Evolutionary conservation across 192 early-diverging fungal species (phyloP).

Genomic region (Lobosporangium transversale): DNA sequence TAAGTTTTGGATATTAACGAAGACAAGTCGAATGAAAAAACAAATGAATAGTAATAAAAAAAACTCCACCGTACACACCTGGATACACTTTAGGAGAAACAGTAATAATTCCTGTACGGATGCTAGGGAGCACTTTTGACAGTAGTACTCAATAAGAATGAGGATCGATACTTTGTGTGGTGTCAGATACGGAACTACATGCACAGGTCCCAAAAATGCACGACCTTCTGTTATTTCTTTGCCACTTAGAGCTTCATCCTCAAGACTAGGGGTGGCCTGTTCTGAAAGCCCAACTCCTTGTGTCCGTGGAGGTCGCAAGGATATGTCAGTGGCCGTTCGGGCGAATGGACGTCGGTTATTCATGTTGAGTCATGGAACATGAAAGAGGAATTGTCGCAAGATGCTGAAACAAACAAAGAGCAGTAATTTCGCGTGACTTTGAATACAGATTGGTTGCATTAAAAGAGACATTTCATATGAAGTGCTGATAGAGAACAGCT

Average conservation of each 20-base stretch:
- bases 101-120: conserved; percentile 5
- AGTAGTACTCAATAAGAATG: conserved; percentile 38
- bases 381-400: too few relatives aligned
- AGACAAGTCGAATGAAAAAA: neutral
- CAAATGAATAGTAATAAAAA: neutral
- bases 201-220: conserved; percentile 1
- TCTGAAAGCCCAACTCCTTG: conserved; percentile 4
- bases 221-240: neutral
- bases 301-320: conserved; percentile 19
- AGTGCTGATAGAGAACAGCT: too few relatives aligned
- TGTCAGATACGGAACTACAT: conserved; percentile 37
- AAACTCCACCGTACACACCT: conserved; percentile 3
- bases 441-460: too few relatives aligned
- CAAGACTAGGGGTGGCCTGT: neutral
- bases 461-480: too few relatives aligned
- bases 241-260: neutral
- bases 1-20: too few relatives aligned
- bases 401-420: too few relatives aligned
- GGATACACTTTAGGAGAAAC: conserved; percentile 35
- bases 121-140: conserved; percentile 9
- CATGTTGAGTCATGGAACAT: conserved; percentile 9
- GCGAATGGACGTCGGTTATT: conserved; percentile 20
- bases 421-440: too few relatives aligned
- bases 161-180: conserved; percentile 42
- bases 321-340: conserved; percentile 35